Evolutionary conservation across 306 rosid species (phyloP).

Genomic region (Quercus bicolor): DNA sequence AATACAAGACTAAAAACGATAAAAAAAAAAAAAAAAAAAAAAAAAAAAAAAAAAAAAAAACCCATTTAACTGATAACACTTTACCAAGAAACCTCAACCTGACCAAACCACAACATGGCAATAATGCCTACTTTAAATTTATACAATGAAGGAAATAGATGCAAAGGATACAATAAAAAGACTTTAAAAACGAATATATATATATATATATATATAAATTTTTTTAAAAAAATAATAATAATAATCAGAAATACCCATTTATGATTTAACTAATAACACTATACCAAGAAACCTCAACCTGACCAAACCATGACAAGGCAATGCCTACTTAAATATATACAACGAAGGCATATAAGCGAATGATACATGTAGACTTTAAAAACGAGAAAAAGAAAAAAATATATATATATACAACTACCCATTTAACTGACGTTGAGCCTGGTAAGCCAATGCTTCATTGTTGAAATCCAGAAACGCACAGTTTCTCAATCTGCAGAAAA

Average conservation of each 20-base stretch:
- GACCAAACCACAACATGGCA: constrained; percentile 18
- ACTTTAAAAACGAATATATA: too few species aligned
- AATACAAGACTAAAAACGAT: too few species aligned
- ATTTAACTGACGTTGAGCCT: constrained; percentile 70
- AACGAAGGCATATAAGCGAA: too few species aligned
- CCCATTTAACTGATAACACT: constrained; percentile 46
- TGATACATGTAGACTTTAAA: too few species aligned
- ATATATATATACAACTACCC: constrained; percentile 32
- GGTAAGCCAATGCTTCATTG: constrained; percentile 62
- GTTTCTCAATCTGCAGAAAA: constrained; percentile 57
- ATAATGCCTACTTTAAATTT: neutral
- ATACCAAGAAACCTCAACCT: constrained; percentile 87
- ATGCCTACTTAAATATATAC: neutral
- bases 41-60: too few species aligned
- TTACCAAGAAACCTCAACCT: constrained; percentile 86
- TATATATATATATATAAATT: too few species aligned
- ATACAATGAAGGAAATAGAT: too few species aligned
- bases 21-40: too few species aligned
- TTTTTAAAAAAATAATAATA: too few species aligned
- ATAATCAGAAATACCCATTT: too few species aligned
- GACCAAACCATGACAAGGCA: constrained; percentile 17
- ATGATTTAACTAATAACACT: constrained; percentile 46
- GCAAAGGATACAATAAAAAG: too few species aligned
- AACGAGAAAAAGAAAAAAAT: neutral
- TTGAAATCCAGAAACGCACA: constrained; percentile 75